Percentiles rank a stretch among this genome's conserved stretches.
These are phyloP conservation scores for Paraleonurus japonicus DNA, from an alignment of 257 asterid genomes.

Conservation along the genomic window DNA sequence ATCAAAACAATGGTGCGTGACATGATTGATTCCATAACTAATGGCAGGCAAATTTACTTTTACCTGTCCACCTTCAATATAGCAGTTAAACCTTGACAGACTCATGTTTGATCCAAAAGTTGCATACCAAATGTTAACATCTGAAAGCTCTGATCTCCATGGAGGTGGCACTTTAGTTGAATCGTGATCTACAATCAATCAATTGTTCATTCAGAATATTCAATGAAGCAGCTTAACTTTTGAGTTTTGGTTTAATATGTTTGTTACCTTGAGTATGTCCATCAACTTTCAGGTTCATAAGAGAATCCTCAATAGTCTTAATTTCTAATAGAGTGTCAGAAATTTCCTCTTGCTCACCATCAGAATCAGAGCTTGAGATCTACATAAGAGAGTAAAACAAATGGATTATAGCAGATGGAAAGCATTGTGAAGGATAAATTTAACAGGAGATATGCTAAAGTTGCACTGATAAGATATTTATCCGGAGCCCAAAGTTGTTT, in stretches of 20 bases:
- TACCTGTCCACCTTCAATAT: slow-evolving; percentile 95
- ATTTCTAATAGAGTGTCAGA: slow-evolving; percentile 21
- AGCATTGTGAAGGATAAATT: neutral
- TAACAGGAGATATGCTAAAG: neutral
- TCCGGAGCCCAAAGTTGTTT: neutral
- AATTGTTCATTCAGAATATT: slow-evolving; percentile 27
- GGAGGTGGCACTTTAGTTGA: slow-evolving; percentile 32
- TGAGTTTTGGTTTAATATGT: neutral
- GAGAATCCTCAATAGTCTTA: slow-evolving; percentile 53
- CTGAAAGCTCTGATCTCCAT: slow-evolving; percentile 77
- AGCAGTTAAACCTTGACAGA: slow-evolving; percentile 66
- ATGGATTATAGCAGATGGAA: neutral
- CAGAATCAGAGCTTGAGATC: slow-evolving; percentile 72
- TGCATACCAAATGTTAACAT: slow-evolving; percentile 79
- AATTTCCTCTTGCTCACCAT: slow-evolving; percentile 43
- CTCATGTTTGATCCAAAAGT: slow-evolving; percentile 84
- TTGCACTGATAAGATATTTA: neutral
- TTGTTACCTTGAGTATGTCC: slow-evolving; percentile 42
- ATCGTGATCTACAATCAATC: slow-evolving; percentile 41
- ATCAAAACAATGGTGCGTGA: neutral
- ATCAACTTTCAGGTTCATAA: slow-evolving; percentile 54
- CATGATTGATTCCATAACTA: neutral
- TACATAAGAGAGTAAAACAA: slow-evolving; percentile 29
- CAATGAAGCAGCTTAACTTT: slow-evolving; percentile 13
- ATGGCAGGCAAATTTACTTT: slow-evolving; percentile 6